Evolutionary conservation across 2,329 filamentous ascomycete genomes (phyloP), one percentile per base, ranked within the genome.

Genomic region (Aspergillus sp.): DNA sequence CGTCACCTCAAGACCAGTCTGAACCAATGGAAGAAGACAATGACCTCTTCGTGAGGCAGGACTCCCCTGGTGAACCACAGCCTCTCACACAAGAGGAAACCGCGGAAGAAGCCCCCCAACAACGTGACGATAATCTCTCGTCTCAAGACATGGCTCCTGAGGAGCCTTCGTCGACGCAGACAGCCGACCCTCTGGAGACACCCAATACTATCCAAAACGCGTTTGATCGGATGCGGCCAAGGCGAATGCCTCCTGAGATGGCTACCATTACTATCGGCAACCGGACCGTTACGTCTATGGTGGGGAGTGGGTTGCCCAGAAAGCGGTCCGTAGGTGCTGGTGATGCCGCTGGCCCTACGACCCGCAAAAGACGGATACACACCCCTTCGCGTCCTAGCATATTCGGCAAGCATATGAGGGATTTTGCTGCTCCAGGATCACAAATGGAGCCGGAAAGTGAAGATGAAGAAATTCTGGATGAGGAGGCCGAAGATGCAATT

Each of bases 251-350:
- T 1, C 77, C 83, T 28, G 87, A 91, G 67, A 79, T 88, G 55
- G 90, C 90, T 19, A 91, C 89, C 2, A 90, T 94, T 51, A 92
- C 89, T 0, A 86, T 94, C 57, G 91, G 90, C 1, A 82, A 88
- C 63, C 84, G 82, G 49, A 91, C 88, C 0, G 82, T 87, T 5
- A 89, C 85, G 0, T 88, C 87, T 19, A 82, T 87, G 32, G 82
- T 92, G 65, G 89, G 89, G 1, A 84, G 81, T 53, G 80, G 84
- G 53, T 70, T 80, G 4, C 70, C 74, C 25, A 72, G 65, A 25
- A 79, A 75, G 62, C 69, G 72, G 57, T 69, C 72, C 30, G 70
- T 72, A 1, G 72, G 72, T 30, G 65, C 69, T 48, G 60, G 67
- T 23, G 65, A 64, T 25, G 62, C 67, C n/a, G 52, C 43, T 3